Base-by-base conservation (phyloP, 495 filamentous ascomycete genomes). In the Neurospora tetraspora region DNA sequence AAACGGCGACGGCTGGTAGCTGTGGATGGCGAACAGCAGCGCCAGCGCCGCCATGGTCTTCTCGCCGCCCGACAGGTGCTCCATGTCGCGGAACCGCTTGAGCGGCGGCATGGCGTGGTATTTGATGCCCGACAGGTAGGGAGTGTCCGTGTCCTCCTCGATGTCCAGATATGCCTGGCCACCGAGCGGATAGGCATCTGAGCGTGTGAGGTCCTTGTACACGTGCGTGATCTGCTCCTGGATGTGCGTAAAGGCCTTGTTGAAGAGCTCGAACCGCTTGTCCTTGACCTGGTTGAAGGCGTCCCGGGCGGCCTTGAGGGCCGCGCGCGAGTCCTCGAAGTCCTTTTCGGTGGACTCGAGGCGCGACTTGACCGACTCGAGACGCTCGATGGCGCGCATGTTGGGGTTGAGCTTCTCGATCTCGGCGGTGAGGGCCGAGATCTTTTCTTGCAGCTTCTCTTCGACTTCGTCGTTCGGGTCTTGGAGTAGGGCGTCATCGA, bases 41-140 rank as follows among this genome's bases (percentile, higher is more conserved):
- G 96, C 96, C 31, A 99, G 87, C 47, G 96, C 96, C 3, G 96
- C 96, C 91, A 99, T 99, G 16, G 96, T 98, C 88, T 98, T 98
- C 84, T 99, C 96, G 71, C 96, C 96, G 75, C 96, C 96, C 12
- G 93, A 97, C 31, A 99, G 88, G 78, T 97, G 95, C 81, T 98
- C 96, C 96, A 99, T 98, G 82, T 98, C 96, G 43, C 96, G 89
- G 89, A 98, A 99, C 70, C 96, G 94, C 84, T 99, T 99, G 72
- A 97, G 89, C 9, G 96, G 96, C 34, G 96, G 96, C 94, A 97
- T 98, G 76, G 96, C 96, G 81, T 98, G 93, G 82, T 98, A 99
- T 76, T 96, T 97, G 82, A 99, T 93, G 27, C 96, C 96, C 69
- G 91, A 92, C 1, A 97, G 88, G 82, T 97, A 98, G 0, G 96